A percentile compares a stretch with the other conserved stretches of the same genome.
Conservation (phyloP, 1,139 yeast genomes). For the Pneumocystis oryctolagi region DNA sequence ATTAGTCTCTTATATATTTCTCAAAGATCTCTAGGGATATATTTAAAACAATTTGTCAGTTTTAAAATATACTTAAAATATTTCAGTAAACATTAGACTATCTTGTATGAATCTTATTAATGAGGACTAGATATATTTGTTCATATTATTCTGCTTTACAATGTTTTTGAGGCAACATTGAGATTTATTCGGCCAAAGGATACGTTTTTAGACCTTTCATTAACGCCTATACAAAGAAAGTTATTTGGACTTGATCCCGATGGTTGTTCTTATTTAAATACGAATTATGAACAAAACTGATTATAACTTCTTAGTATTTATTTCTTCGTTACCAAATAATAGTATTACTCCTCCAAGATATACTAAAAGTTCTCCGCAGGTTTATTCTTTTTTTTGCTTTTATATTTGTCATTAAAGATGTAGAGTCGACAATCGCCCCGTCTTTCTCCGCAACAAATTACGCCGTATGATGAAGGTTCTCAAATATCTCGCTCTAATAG, state of each 20-base stretch:
- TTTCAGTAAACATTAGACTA: not conserved
- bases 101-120: not conserved
- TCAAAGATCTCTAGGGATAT: not conserved
- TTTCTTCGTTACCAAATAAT: not conserved
- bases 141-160: not conserved
- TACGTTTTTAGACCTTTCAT: conserved; percentile 1
- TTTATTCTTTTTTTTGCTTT: not conserved
- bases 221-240: conserved; percentile 1
- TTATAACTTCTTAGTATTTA: not conserved
- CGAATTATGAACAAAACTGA: not conserved
- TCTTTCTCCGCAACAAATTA: not conserved
- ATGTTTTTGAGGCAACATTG: not conserved
- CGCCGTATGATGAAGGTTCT: not conserved
- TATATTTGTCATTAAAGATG: not conserved
- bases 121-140: not conserved
- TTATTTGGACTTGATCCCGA: conserved; percentile 2
- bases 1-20: not conserved
- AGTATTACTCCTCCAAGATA: conserved; percentile 2
- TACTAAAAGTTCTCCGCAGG: not conserved
- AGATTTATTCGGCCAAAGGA: conserved; percentile 1
- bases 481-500: not conserved
- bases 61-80: not conserved
- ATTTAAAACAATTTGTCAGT: not conserved
- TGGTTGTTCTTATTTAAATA: not conserved
- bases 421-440: not conserved